A percentile compares a stretch with the other conserved stretches of the same genome.
Conservation (phyloP, 352 stramenopile species). For the Phytophthora boehmeriae region DNA sequence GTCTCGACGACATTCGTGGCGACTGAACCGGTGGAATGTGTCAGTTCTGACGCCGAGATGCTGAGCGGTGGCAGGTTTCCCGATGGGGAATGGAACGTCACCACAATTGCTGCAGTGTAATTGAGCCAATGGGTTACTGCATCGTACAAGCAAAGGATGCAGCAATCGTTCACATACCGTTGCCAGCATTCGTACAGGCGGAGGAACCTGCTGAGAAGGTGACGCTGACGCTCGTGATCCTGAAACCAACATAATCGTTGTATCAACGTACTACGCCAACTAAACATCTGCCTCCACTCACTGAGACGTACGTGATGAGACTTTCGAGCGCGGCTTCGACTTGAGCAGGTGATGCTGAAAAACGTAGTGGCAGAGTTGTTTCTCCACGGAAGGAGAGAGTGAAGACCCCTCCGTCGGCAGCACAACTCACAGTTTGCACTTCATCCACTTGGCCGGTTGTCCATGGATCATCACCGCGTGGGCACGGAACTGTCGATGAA, state of each 20-base stretch:
- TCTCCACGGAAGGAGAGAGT: conserved; percentile 80
- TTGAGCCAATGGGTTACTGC: neutral
- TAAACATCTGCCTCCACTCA: too few species aligned
- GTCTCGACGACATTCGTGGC: conserved; percentile 29
- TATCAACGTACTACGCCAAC: too few species aligned
- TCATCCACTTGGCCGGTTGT: conserved; percentile 77
- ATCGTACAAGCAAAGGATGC: neutral
- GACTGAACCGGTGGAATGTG: conserved; percentile 40
- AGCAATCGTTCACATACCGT: conserved; percentile 29
- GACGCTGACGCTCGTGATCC: conserved; percentile 58
- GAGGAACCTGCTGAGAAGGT: conserved; percentile 38
- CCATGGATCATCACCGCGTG: conserved; percentile 88
- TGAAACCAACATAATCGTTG: conserved; percentile 24
- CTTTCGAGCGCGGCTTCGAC: conserved; percentile 54
- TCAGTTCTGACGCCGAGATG: conserved; percentile 40
- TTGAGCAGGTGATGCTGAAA: conserved; percentile 23
- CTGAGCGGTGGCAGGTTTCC: conserved; percentile 61
- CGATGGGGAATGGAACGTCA: conserved; percentile 73
- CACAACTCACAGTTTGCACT: conserved; percentile 76
- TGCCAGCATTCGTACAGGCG: conserved; percentile 49
- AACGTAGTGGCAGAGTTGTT: conserved; percentile 49
- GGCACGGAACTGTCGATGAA: conserved; percentile 60
- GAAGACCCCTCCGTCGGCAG: conserved; percentile 74
- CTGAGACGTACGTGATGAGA: conserved; percentile 50
- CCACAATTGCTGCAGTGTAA: conserved; percentile 29